phyloP scores from a whole-genome alignment of 441 rosid genomes.

The Biscutella laevigata region DNA sequence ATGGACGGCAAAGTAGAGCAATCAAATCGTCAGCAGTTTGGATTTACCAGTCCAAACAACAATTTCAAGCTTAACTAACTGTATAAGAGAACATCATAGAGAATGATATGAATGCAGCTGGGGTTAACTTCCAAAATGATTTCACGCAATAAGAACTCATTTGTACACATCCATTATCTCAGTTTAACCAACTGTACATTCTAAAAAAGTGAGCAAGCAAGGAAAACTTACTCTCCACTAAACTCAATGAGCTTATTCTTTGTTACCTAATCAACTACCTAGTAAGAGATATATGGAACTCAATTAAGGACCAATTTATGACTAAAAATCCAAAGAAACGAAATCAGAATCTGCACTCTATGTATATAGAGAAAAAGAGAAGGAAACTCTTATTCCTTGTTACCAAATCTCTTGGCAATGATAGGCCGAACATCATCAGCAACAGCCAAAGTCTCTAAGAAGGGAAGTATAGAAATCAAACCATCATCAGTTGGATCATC shows the following conservation, averaged over 20 bases:
- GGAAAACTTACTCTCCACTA: constrained; percentile 23
- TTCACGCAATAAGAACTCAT: constrained; percentile 23
- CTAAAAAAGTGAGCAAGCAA: constrained; percentile 22
- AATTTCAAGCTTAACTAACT: background rate
- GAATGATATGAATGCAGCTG: constrained; percentile 6
- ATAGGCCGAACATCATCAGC: constrained; percentile 94
- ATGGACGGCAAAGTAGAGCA: background rate
- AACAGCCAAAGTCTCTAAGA: constrained; percentile 78
- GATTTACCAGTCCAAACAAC: background rate
- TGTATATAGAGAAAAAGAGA: constrained; percentile 35
- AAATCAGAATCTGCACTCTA: constrained; percentile 43
- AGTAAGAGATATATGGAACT: constrained; percentile 31
- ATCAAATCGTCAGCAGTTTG: background rate
- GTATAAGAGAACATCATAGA: background rate
- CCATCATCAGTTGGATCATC: constrained; percentile 84
- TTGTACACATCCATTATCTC: constrained; percentile 27
- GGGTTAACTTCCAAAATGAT: constrained; percentile 14
- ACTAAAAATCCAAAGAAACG: constrained; percentile 26
- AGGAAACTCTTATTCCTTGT: constrained; percentile 67
- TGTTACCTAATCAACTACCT: constrained; percentile 38
- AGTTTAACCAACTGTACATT: constrained; percentile 27
- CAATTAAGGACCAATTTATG: constrained; percentile 37
- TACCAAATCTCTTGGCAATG: constrained; percentile 86
- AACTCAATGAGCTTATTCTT: constrained; percentile 36
- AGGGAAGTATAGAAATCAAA: constrained; percentile 73